Evolutionary conservation across 306 rosid genomes (phyloP).

Genomic region (Cucumis sativus): DNA sequence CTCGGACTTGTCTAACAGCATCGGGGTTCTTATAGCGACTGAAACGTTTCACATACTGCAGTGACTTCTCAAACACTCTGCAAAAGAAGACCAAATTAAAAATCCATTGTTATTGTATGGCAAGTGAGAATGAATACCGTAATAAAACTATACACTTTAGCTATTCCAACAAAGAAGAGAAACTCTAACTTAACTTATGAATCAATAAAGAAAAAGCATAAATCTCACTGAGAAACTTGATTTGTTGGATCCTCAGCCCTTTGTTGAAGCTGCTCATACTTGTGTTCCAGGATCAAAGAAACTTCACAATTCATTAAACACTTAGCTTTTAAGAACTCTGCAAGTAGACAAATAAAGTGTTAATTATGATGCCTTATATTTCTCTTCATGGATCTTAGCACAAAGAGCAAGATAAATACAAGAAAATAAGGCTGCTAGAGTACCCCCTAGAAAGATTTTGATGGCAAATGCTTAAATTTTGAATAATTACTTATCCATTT

Average conservation of each 20-base stretch:
- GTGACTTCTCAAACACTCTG: constrained; percentile 93
- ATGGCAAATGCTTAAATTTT: neutral
- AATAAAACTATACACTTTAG: neutral
- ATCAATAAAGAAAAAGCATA: neutral
- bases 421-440: neutral
- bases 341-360: neutral
- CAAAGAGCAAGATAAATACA: neutral
- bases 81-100: neutral
- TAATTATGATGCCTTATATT: neutral
- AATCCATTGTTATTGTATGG: neutral
- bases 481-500: neutral
- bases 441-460: neutral
- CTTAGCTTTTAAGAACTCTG: constrained; percentile 94
- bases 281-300: constrained; percentile 85
- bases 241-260: constrained; percentile 78
- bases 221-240: constrained; percentile 84
- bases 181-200: neutral
- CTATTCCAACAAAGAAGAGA: neutral
- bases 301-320: constrained; percentile 97
- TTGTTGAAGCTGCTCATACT: constrained; percentile 95
- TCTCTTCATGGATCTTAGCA: neutral
- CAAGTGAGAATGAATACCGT: neutral
- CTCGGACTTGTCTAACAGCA: constrained; percentile 98
- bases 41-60: constrained; percentile 95
- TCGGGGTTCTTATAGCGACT: constrained; percentile 95